These are phyloP conservation scores for Larix sibirica DNA, from an alignment of 83 land plant species.

Conservation along the genomic window DNA sequence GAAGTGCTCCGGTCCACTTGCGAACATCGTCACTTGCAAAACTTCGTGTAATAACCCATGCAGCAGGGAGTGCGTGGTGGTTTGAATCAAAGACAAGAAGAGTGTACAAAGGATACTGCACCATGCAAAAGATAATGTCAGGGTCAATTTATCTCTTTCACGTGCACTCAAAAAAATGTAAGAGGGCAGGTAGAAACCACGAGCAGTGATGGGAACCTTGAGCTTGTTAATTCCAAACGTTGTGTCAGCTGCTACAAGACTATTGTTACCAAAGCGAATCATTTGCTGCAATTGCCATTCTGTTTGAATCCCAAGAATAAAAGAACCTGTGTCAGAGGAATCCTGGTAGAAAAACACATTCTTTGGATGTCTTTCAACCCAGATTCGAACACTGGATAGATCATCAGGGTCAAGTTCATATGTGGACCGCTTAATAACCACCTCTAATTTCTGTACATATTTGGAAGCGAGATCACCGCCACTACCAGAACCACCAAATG, in stretches of 20 bases:
- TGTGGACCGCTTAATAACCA: conserved; percentile 64
- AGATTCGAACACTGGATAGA: conserved; percentile 52
- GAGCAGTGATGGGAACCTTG: conserved; percentile 42
- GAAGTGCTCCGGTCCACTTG: conserved; percentile 21
- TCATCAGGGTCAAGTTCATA: conserved; percentile 69
- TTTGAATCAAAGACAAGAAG: conserved; percentile 26
- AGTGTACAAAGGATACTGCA: conserved; percentile 19
- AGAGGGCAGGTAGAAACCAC: too few relatives aligned
- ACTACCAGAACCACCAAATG: conserved; percentile 62
- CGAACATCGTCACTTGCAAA: not conserved
- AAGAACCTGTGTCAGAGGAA: conserved; percentile 48
- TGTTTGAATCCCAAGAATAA: conserved; percentile 72
- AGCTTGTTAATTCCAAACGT: conserved; percentile 65
- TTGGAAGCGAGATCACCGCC: conserved; percentile 75
- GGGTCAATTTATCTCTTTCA: too few relatives aligned
- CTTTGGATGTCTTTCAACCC: conserved; percentile 62
- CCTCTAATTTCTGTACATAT: conserved; percentile 61
- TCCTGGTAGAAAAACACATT: conserved; percentile 72
- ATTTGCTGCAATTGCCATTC: conserved; percentile 88
- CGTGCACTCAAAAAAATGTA: too few relatives aligned
- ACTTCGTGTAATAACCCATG: conserved; percentile 23
- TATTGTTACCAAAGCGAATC: conserved; percentile 69
- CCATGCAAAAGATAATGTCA: not conserved
- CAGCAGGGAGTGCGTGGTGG: conserved; percentile 21
- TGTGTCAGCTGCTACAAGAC: conserved; percentile 65